Percentiles rank a stretch among this genome's conserved stretches.
phyloP scores from a whole-genome alignment of 805 yeast genomes.

The Candida qinlingensis region DNA sequence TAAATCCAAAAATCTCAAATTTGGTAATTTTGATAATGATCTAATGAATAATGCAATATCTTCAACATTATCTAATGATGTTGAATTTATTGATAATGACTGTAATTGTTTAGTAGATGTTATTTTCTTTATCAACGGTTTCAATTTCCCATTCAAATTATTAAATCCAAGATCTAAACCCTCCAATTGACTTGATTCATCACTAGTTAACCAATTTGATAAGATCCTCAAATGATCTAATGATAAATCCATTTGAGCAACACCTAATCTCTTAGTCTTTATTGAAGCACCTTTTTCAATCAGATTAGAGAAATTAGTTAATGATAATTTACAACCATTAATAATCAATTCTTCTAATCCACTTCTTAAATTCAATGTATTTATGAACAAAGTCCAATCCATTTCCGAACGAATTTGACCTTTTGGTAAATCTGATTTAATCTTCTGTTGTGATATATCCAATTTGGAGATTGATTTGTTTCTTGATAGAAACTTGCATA shows the following conservation, averaged over 20 bases:
- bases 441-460: conserved; percentile 64
- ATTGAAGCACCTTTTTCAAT: conserved; percentile 50
- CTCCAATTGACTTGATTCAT: conserved; percentile 32
- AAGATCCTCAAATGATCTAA: conserved; percentile 53
- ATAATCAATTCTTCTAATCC: conserved; percentile 77
- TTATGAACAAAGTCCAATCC: conserved; percentile 79
- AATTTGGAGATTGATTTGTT: conserved; percentile 52
- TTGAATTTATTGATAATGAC: conserved; percentile 60
- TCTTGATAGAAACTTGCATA: conserved; percentile 70
- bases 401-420: conserved; percentile 56
- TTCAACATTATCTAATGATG: conserved; percentile 49
- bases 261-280: conserved; percentile 58
- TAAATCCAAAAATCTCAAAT: conserved; percentile 67
- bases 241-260: conserved; percentile 68
- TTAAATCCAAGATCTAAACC: conserved; percentile 87
- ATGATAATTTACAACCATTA: conserved; percentile 69
- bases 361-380: conserved; percentile 61
- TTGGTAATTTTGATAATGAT: conserved; percentile 46
- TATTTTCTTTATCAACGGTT: conserved; percentile 21
- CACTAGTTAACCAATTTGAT: conserved; percentile 50
- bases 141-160: conserved; percentile 41
- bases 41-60: conserved; percentile 46
- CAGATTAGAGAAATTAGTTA: conserved; percentile 48
- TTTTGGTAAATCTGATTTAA: conserved; percentile 30
- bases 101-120: conserved; percentile 25